Percentiles rank a stretch among this genome's conserved stretches.
Evolutionary conservation across 768 basidiomycete species (phyloP).

Genomic region (Collybia mongolica): DNA sequence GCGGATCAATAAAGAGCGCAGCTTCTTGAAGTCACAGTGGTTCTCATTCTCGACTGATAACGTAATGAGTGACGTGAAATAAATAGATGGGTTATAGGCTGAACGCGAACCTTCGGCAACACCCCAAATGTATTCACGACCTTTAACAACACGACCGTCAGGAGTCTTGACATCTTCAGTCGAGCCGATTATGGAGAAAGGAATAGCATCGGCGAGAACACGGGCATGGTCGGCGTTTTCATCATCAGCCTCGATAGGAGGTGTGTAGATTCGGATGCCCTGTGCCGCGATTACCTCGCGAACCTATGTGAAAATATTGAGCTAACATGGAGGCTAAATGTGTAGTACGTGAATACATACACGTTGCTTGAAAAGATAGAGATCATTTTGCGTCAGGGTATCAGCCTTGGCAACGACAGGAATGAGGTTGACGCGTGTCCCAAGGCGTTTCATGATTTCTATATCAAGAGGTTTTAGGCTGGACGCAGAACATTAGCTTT

Average conservation of each 20-base stretch:
- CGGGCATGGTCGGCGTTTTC: conserved; percentile 86
- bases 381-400: conserved; percentile 92
- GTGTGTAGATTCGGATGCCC: conserved; percentile 92
- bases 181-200: conserved; percentile 98
- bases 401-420: conserved; percentile 98
- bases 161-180: conserved; percentile 90
- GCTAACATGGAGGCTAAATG: conserved; percentile 7
- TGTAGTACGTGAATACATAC: conserved; percentile 43
- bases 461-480: conserved; percentile 97
- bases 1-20: conserved; percentile 92
- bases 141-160: conserved; percentile 93
- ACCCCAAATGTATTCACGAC: conserved; percentile 98
- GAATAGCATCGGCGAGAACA: conserved; percentile 86
- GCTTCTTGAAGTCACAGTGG: conserved; percentile 99
- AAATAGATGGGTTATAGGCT: not conserved
- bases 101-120: conserved; percentile 85
- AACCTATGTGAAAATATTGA: conserved; percentile 44
- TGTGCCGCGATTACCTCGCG: conserved; percentile 90
- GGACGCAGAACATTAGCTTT: conserved; percentile 4
- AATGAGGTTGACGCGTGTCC: conserved; percentile 96
- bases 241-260: conserved; percentile 89
- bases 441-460: conserved; percentile 99
- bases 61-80: not conserved
- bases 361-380: conserved; percentile 89
- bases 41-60: conserved; percentile 92